These are phyloP conservation scores for Yamadazyma atmosphaerica DNA, from an alignment of 1,139 yeast genomes.

Conservation along the genomic window DNA sequence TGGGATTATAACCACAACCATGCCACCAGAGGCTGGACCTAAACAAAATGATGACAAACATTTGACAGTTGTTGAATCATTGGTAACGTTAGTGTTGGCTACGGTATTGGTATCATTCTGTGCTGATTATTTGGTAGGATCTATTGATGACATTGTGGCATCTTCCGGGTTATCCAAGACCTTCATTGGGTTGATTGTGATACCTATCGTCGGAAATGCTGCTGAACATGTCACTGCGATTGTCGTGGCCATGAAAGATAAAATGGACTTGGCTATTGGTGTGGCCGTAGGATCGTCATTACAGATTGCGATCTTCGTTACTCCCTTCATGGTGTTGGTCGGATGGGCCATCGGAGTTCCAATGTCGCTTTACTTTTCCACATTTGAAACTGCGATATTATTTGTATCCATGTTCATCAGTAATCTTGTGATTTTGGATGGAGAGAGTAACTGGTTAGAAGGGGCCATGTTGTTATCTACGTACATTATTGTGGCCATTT, in stretches of 20 bases:
- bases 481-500: conserved; percentile 81
- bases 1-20: conserved; percentile 31
- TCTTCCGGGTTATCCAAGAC: conserved; percentile 88
- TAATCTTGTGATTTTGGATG: conserved; percentile 85
- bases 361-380: conserved; percentile 88
- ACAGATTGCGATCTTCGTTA: conserved; percentile 91
- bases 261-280: conserved; percentile 96
- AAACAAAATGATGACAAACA: conserved; percentile 26
- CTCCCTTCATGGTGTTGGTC: conserved; percentile 89
- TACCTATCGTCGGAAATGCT: conserved; percentile 97
- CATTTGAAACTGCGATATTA: conserved; percentile 89
- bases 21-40: conserved; percentile 32
- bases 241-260: conserved; percentile 90
- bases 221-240: conserved; percentile 98
- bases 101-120: conserved; percentile 86
- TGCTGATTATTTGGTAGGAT: conserved; percentile 91
- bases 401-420: conserved; percentile 87
- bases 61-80: conserved; percentile 42
- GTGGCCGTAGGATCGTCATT: conserved; percentile 97
- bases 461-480: conserved; percentile 90
- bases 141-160: conserved; percentile 86
- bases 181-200: conserved; percentile 87
- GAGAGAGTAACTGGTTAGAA: conserved; percentile 95
- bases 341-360: conserved; percentile 93
- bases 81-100: conserved; percentile 53